Percentiles rank a stretch among this genome's conserved stretches.
phyloP scores from a whole-genome alignment of 768 basidiomycete genomes.

The Krasilnikovozyma curviuscula region DNA sequence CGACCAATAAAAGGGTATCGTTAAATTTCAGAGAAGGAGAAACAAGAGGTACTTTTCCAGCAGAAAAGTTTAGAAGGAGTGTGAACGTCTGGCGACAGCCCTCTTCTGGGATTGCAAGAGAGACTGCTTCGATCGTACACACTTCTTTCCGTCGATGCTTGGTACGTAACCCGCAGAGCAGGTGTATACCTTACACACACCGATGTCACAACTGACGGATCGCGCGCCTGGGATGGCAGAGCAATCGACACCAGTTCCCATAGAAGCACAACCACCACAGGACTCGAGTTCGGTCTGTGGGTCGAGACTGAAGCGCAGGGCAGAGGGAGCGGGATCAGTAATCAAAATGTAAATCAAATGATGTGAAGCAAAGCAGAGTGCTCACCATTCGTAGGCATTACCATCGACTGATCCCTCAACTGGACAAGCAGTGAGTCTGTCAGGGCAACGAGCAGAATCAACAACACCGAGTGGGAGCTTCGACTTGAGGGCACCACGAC shows the following conservation, averaged over 20 bases:
- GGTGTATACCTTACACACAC: constrained; percentile 16
- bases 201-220: constrained; percentile 3
- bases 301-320: too few relatives aligned
- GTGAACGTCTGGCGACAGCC: too few relatives aligned
- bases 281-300: constrained; percentile 35
- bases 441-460: constrained; percentile 2
- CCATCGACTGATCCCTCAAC: neutral
- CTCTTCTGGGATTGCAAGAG: too few relatives aligned
- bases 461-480: neutral
- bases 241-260: constrained; percentile 42
- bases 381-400: neutral
- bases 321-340: too few relatives aligned
- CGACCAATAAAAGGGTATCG: too few relatives aligned
- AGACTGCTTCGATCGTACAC: too few relatives aligned
- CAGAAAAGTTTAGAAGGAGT: too few relatives aligned
- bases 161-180: constrained; percentile 24
- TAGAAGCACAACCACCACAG: constrained; percentile 54
- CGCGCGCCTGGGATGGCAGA: constrained; percentile 1
- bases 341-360: too few relatives aligned
- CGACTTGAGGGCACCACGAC: too few relatives aligned
- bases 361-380: too few relatives aligned
- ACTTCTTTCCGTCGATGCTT: constrained; percentile 18
- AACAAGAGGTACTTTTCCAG: too few relatives aligned
- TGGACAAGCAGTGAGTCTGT: constrained; percentile 2
- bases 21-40: too few relatives aligned